Evolutionary conservation across 1,284 basidiomycete species (phyloP), one percentile per base, ranked within the genome.

Genomic region (Tilletia walkeri): DNA sequence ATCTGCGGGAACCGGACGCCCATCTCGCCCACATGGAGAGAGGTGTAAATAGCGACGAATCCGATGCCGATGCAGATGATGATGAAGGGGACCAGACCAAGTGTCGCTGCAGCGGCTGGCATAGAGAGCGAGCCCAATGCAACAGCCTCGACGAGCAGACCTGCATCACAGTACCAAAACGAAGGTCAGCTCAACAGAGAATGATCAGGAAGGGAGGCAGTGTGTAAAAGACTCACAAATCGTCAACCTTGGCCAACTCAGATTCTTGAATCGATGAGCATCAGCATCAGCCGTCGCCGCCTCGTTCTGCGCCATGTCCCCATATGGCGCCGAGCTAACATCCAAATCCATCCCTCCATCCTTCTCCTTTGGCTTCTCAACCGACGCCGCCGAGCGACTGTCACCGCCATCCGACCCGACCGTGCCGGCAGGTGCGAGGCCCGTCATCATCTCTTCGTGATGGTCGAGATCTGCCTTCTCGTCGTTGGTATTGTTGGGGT

Each of bases 121-220:
- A 77, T 74, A 20, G 73, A 75, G 12, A 80, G 73, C 14, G 75
- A 73, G 47, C 79, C 79, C 4, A 80, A 73, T 14, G 79, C 79
- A 20, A 80, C 78, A 47, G 79, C 79, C 67, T 80, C 79, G 59
- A 79, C 78, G 56, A 80, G 75, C 66, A 80, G 71, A 72, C 78
- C 54, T 56, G 5, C 24, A 56, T 4, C 9, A 12, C 24, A 30
- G 20, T 30, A 30, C 24, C 24, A 56, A 14, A 34, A 56, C 4
- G 34, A 56, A 14, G 12, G 20, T 20, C 24, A 56, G 20, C 12
- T 56, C 20, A 30, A 30, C 24, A 30, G 24, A 30, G 24, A 30
- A 30, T 30, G 24, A 30, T 30, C 24, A 30, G 24, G 24, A 30
- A 30, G 24, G 24, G 24, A 30, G 24, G 24, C 24, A 30, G 24